phyloP scores from a whole-genome alignment of 352 stramenopile genomes.

The Phytophthora rubi region DNA sequence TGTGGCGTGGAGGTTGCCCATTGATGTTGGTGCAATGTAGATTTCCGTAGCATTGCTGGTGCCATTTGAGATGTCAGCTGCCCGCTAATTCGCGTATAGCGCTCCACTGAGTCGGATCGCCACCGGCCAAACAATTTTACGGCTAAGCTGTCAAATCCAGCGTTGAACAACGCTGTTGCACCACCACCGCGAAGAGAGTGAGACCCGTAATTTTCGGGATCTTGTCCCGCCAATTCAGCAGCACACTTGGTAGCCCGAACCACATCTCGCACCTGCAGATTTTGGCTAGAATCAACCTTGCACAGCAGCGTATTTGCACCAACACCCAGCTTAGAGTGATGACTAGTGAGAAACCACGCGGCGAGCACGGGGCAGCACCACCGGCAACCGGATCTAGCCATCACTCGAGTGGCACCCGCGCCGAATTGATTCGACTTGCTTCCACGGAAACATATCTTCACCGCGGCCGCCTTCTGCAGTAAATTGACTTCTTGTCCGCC shows the following conservation, averaged over 20 bases:
- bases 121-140: slow-evolving; percentile 10
- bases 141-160: slow-evolving; percentile 4
- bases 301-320: slow-evolving; percentile 3
- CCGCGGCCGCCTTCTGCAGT: neutral
- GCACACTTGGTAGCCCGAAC: slow-evolving; percentile 2
- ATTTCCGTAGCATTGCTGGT: neutral
- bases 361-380: slow-evolving; percentile 18
- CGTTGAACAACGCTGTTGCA: slow-evolving; percentile 12
- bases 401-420: neutral
- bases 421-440: slow-evolving; percentile 17
- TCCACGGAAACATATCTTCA: slow-evolving; percentile 6
- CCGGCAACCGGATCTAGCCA: neutral
- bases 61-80: neutral
- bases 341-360: slow-evolving; percentile 4
- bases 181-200: slow-evolving; percentile 13
- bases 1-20: slow-evolving; percentile 2
- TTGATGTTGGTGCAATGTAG: neutral
- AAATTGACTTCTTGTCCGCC: neutral
- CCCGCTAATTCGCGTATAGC: slow-evolving; percentile 2
- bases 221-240: neutral
- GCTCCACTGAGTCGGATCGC: slow-evolving; percentile 3
- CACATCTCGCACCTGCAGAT: slow-evolving; percentile 5
- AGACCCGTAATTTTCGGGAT: slow-evolving; percentile 7
- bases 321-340: neutral
- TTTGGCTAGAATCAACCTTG: slow-evolving; percentile 4